Conservation (phyloP, 805 yeast genomes). For the Grigorovia humatica region DNA sequence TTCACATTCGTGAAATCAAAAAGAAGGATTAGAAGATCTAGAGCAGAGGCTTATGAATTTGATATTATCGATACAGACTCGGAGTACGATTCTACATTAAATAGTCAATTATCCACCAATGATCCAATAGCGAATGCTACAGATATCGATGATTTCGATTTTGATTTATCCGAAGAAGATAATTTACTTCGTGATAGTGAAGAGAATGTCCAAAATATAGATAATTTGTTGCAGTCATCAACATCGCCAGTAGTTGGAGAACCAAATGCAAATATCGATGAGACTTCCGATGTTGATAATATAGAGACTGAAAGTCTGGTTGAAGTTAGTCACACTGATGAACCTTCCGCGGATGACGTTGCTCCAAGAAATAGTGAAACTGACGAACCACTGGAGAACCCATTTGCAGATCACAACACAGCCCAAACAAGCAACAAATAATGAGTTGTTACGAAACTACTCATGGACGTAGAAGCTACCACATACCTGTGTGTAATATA, state of each 20-base stretch:
- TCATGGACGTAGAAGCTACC: neutral
- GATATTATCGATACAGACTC: constrained; percentile 64
- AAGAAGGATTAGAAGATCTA: constrained; percentile 41
- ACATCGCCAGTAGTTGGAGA: neutral
- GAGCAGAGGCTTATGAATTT: constrained; percentile 65
- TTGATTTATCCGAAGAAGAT: constrained; percentile 28
- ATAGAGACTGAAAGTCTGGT: neutral
- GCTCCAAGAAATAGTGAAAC: neutral
- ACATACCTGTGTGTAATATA: neutral
- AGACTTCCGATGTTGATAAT: neutral
- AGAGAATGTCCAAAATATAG: neutral
- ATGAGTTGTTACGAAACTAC: neutral
- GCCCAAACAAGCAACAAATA: neutral
- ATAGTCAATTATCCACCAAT: constrained; percentile 10
- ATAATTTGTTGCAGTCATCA: neutral
- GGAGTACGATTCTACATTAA: constrained; percentile 27
- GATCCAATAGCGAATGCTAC: constrained; percentile 8
- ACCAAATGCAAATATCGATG: neutral
- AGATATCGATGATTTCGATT: constrained; percentile 25
- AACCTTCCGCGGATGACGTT: neutral
- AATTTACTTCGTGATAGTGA: neutral
- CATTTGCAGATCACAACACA: neutral
- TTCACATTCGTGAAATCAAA: constrained; percentile 34
- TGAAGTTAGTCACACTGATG: neutral
- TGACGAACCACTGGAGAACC: neutral